Percentiles rank a stretch among this genome's conserved stretches.
These are phyloP conservation scores for Ambispora gerdemannii DNA, from an alignment of 192 early-diverging fungal species.

Conservation along the genomic window DNA sequence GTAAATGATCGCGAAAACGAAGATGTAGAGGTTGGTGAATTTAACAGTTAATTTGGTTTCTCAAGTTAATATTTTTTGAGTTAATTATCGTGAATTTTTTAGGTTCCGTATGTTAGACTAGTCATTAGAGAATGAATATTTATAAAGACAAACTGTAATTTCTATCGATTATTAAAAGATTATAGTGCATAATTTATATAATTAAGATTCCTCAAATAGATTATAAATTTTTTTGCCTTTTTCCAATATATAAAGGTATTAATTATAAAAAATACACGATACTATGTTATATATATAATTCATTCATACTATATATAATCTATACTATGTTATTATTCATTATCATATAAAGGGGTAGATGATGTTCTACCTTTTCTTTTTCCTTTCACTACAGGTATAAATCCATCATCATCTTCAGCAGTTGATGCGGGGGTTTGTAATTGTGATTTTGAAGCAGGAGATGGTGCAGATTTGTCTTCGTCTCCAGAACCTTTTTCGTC, in stretches of 20 bases:
- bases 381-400: slow-evolving; percentile 10
- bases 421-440: not conserved
- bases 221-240: too few relatives aligned
- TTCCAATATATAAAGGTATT: too few relatives aligned
- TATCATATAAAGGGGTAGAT: too few relatives aligned
- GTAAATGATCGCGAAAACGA: slow-evolving; percentile 86
- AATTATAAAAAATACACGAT: too few relatives aligned
- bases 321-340: too few relatives aligned
- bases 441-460: not conserved
- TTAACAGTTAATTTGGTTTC: slow-evolving; percentile 16
- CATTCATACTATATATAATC: too few relatives aligned
- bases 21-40: slow-evolving; percentile 78
- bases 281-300: too few relatives aligned
- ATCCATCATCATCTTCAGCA: slow-evolving; percentile 14
- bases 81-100: slow-evolving; percentile 3
- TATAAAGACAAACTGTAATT: too few relatives aligned
- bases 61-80: not conserved
- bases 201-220: too few relatives aligned
- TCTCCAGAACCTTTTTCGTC: not conserved
- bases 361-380: slow-evolving; percentile 6
- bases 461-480: not conserved
- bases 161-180: too few relatives aligned
- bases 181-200: too few relatives aligned
- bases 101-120: slow-evolving; percentile 49
- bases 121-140: too few relatives aligned